A percentile compares a stretch with the other conserved stretches of the same genome.
Conservation (phyloP, 176 grass and related monocot genomes). For the Puccinellia tenuiflora region DNA sequence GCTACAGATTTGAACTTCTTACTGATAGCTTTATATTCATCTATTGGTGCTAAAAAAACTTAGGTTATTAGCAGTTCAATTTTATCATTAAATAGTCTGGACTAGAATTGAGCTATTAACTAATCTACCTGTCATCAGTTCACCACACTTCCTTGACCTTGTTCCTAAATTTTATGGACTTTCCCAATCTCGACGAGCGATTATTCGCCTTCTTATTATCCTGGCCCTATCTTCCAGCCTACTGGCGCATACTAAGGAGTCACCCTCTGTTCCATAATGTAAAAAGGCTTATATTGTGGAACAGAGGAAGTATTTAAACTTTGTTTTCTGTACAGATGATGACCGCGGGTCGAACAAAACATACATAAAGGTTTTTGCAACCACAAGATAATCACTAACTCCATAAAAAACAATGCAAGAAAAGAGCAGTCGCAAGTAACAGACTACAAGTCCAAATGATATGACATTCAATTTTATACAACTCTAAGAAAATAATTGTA, state of each 20-base stretch:
- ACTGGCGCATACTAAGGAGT: no score
- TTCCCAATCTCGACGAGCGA: no score
- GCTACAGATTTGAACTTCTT: background rate
- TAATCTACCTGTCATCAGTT: no score
- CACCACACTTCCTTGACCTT: no score
- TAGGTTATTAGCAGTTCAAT: background rate
- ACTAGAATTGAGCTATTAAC: background rate
- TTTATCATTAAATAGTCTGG: slow-evolving; percentile 3
- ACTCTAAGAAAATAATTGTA: background rate
- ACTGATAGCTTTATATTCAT: background rate
- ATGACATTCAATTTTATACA: background rate
- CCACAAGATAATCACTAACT: background rate
- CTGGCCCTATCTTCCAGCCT: no score
- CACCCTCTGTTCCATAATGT: no score
- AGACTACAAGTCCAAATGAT: background rate
- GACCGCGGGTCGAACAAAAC: background rate
- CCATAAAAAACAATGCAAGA: background rate
- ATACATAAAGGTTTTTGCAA: background rate
- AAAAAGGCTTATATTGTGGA: no score
- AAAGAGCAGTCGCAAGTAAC: background rate
- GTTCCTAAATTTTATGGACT: no score
- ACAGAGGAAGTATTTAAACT: background rate
- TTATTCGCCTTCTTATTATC: no score
- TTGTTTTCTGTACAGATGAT: background rate
- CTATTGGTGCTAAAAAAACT: background rate